phyloP scores from a whole-genome alignment of 2,329 filamentous ascomycete species.

The Didymella exigua region DNA sequence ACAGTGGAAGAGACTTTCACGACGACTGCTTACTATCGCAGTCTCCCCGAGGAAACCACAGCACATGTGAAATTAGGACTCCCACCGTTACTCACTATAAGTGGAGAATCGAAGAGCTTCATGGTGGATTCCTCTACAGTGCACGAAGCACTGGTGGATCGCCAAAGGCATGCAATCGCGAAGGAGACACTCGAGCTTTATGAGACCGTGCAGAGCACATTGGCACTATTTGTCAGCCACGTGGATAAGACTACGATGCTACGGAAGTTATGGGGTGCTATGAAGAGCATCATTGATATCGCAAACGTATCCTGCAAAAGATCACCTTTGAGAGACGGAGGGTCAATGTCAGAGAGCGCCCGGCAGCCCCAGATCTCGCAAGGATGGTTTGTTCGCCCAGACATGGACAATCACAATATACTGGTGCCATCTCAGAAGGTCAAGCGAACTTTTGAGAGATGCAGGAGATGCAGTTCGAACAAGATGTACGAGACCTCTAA shows the following conservation, averaged over 20 bases:
- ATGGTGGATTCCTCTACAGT: background rate
- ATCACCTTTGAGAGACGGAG: constrained; percentile 12
- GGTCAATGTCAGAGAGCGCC: constrained; percentile 14
- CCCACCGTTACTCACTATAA: background rate
- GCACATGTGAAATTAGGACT: constrained; percentile 12
- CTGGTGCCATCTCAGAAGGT: constrained; percentile 2
- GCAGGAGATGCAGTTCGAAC: constrained; percentile 23
- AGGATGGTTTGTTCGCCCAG: constrained; percentile 29
- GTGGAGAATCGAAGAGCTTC: background rate
- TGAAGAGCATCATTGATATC: constrained; percentile 23
- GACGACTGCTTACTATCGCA: constrained; percentile 33
- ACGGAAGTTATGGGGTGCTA: constrained; percentile 36
- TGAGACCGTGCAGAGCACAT: constrained; percentile 19
- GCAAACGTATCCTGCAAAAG: constrained; percentile 5
- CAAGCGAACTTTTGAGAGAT: constrained; percentile 22
- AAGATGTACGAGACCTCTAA: constrained; percentile 18
- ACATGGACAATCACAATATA: background rate
- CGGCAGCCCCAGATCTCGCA: constrained; percentile 2
- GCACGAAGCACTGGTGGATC: constrained; percentile 25
- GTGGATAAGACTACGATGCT: constrained; percentile 27
- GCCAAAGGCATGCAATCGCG: constrained; percentile 20
- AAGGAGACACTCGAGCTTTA: constrained; percentile 19
- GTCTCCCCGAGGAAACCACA: constrained; percentile 23
- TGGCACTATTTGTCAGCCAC: constrained; percentile 32
- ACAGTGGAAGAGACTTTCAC: constrained; percentile 32